A percentile compares a stretch with the other conserved stretches of the same genome.
phyloP scores from a whole-genome alignment of 306 rosid genomes.

The Fagus sylvatica region DNA sequence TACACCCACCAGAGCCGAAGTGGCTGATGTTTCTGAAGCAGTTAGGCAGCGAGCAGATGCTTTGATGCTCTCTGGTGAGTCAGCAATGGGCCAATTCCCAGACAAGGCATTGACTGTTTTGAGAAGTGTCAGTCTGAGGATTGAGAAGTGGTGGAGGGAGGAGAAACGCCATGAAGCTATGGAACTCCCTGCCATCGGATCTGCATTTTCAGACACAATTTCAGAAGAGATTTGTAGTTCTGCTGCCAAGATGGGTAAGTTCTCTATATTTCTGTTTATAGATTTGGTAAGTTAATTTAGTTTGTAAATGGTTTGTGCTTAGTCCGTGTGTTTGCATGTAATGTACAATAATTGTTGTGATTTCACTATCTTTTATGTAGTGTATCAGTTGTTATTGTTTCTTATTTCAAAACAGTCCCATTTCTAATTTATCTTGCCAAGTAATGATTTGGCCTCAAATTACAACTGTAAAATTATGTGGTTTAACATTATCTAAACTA shows the following conservation, averaged over 20 bases:
- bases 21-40: constrained; percentile 99
- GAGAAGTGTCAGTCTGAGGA: constrained; percentile 95
- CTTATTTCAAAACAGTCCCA: no score
- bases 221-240: constrained; percentile 95
- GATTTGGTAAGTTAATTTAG: constrained; percentile 2
- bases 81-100: constrained; percentile 99
- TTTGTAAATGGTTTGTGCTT: neutral
- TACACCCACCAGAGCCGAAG: constrained; percentile 98
- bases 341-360: no score
- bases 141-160: constrained; percentile 99
- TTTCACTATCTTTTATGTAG: no score
- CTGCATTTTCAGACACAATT: constrained; percentile 76
- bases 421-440: no score
- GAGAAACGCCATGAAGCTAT: constrained; percentile 83
- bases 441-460: no score
- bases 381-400: no score
- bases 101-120: constrained; percentile 92
- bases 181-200: constrained; percentile 70
- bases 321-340: neutral
- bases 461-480: no score
- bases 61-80: constrained; percentile 99
- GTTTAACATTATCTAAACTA: no score
- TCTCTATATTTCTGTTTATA: constrained; percentile 20
- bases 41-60: constrained; percentile 99
- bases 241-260: constrained; percentile 98